Evolutionary conservation across 1,284 basidiomycete species (phyloP).

Genomic region (Cronartium quercuum): DNA sequence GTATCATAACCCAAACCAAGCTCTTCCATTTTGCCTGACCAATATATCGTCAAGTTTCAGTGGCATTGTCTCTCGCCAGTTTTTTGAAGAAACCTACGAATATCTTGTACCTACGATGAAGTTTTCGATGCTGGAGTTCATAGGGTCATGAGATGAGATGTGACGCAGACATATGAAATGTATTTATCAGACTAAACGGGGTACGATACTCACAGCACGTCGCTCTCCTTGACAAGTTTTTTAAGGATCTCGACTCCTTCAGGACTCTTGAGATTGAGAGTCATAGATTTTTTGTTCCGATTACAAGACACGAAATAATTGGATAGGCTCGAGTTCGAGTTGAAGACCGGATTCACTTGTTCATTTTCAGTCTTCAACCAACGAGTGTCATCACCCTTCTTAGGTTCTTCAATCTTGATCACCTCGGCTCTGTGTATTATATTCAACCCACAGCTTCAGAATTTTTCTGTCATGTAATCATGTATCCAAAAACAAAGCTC

Average conservation of each 20-base stretch:
- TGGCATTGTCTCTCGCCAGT: background rate
- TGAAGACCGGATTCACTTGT: slow-evolving; percentile 60
- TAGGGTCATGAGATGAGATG: background rate
- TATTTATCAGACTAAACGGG: background rate
- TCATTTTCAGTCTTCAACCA: slow-evolving; percentile 51
- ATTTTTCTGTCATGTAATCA: background rate
- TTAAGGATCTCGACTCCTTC: slow-evolving; percentile 72
- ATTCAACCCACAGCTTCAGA: background rate
- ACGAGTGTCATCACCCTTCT: slow-evolving; percentile 81
- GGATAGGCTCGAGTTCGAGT: slow-evolving; percentile 58
- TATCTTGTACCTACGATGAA: slow-evolving; percentile 22
- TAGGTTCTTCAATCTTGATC: slow-evolving; percentile 60
- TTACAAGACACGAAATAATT: slow-evolving; percentile 89
- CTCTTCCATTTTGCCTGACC: slow-evolving; percentile 65
- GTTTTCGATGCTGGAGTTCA: slow-evolving; percentile 17
- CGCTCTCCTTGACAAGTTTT: slow-evolving; percentile 66
- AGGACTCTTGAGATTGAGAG: slow-evolving; percentile 73
- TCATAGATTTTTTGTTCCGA: slow-evolving; percentile 69
- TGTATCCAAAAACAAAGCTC: background rate
- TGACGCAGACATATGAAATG: background rate
- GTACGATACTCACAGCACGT: slow-evolving; percentile 54
- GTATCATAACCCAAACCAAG: slow-evolving; percentile 83
- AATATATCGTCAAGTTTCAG: background rate
- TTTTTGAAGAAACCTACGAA: background rate
- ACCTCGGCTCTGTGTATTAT: slow-evolving; percentile 66